Base-by-base conservation (phyloP, 306 rosid species). In the barrel medic (Medicago truncatula) region DNA sequence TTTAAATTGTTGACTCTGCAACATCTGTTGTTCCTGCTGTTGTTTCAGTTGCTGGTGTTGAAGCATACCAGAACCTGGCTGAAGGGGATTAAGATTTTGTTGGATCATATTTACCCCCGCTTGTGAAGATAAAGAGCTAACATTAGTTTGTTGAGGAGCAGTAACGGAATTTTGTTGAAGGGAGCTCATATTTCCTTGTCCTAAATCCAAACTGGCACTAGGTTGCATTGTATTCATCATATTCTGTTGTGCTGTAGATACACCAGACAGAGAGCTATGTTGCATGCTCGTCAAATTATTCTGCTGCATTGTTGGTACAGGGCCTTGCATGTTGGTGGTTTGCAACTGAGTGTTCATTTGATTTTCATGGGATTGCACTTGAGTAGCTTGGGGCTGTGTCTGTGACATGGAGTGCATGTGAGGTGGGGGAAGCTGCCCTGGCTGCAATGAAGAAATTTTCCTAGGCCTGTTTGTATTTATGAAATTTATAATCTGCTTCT, bases 291-390 rank as follows among this genome's bases (percentile, higher is more conserved):
- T 28, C 84, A 87, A 73, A 71, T 62, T 86, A 76, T 86, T 89
- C 83, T 88, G 96, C 77, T 84, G 89, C 89, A 82, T 74, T 53
- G 91, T 63, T 61, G 87, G 76, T 61, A 81, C 83, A 72, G 97
- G 75, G 49, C 86, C 78, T 87, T 88, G 98, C 52, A 81, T 73
- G 64, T 86, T 93, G 78, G 90, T 67, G 54, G 96, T 53, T 77
- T 87, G 96, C 85, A 91, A 58, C 81, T 91, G 97, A 38, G 96
- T 72, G 82, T 85, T 95, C 84, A 92, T 87, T 82, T 92, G 97
- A 75, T 84, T 92, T 82, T 90, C 99, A 77, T 85, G 92, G 68
- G 97, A 83, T 79, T 90, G 97, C 66, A 78, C 83, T 65, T 88
- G 89, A 80, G 68, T 53, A 78, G 83, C 84, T 73, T 91, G 97